These are phyloP conservation scores for Colletotrichum abscissum DNA, from an alignment of 2,329 filamentous ascomycete species.

Conservation along the genomic window DNA sequence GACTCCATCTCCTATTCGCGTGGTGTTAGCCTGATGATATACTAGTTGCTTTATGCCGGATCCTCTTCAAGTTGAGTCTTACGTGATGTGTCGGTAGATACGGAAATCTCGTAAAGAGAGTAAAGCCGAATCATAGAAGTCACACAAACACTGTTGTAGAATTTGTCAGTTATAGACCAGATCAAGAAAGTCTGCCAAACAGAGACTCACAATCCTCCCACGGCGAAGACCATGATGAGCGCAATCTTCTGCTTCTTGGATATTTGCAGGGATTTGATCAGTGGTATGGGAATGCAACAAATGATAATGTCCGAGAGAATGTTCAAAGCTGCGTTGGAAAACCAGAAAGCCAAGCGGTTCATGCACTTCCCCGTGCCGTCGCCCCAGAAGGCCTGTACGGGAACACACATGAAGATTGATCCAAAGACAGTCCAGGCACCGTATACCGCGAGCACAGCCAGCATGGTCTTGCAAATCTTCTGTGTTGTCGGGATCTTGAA, in stretches of 20 bases:
- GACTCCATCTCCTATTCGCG: not conserved
- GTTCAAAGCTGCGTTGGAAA: constrained; percentile 44
- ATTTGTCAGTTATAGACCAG: no score
- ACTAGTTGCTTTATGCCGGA: no score
- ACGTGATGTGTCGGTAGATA: no score
- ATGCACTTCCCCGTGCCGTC: constrained; percentile 38
- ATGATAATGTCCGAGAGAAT: constrained; percentile 43
- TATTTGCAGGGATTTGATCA: constrained; percentile 47
- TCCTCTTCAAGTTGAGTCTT: no score
- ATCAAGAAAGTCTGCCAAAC: no score
- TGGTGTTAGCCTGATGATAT: no score
- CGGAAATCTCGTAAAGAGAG: constrained; percentile 28
- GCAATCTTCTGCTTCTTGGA: constrained; percentile 54
- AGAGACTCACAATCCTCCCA: constrained; percentile 45
- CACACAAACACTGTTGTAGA: no score
- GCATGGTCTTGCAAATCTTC: constrained; percentile 38
- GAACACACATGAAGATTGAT: constrained; percentile 42
- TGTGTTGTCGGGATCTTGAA: constrained; percentile 32
- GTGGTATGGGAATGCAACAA: constrained; percentile 12
- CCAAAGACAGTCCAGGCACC: constrained; percentile 42
- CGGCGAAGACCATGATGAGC: constrained; percentile 50
- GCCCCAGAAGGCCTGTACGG: constrained; percentile 39
- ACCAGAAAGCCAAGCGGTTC: constrained; percentile 38
- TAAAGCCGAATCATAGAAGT: constrained; percentile 16
- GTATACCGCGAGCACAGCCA: constrained; percentile 39